Evolutionary conservation across 257 asterid genomes (phyloP), one percentile per base, ranked within the genome.

Genomic region (Knoxia roxburghii): DNA sequence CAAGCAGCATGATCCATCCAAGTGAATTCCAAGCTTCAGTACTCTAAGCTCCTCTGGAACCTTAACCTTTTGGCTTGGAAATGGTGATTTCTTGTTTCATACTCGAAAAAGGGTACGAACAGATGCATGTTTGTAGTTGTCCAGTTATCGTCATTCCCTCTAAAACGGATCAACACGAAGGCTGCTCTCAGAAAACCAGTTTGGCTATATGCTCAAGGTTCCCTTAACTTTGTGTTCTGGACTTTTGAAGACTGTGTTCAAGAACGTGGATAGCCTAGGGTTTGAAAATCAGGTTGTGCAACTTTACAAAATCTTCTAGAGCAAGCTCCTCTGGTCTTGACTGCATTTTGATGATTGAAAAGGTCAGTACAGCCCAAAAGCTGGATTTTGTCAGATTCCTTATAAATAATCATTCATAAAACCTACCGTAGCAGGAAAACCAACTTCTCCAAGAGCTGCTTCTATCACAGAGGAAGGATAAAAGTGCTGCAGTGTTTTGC

Each of bases 281-380:
- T 66, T 82, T 77, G 70, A 76, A 79, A 55, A 89, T 70, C 30
- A 82, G 70, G 61, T 86, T 81, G 82, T 94, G 99, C 76, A 94
- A 59, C 60, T 66, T 80, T 24, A 94, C 96, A 63, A 94, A 94
- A 79, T 94, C 95, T 50, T 84, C 79, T 41, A 94, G 58, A 5
- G 91, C 73, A 65, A 94, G 96, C 75, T 94, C 97, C 81, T 90
- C 97, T 2, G 99, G 99, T 61, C 99, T 88, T 32, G 99, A 82
- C 99, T 90, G 95, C 78, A 74, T 62, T n/a, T 75, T 1, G 64
- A 33, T 27, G 58, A 54, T 30, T 60, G 45, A 60, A 37, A 41
- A 51, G 59, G 26, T 20, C 7, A 51, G 46, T 30, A 7, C 20
- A 48, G 8, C 9, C 17, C 15, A 26, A 5, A 49, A 21, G 27